Percentiles rank a stretch among this genome's conserved stretches.
These are phyloP conservation scores for Penicillium fuscoglaucum DNA, from an alignment of 2,329 filamentous ascomycete species.

Conservation along the genomic window DNA sequence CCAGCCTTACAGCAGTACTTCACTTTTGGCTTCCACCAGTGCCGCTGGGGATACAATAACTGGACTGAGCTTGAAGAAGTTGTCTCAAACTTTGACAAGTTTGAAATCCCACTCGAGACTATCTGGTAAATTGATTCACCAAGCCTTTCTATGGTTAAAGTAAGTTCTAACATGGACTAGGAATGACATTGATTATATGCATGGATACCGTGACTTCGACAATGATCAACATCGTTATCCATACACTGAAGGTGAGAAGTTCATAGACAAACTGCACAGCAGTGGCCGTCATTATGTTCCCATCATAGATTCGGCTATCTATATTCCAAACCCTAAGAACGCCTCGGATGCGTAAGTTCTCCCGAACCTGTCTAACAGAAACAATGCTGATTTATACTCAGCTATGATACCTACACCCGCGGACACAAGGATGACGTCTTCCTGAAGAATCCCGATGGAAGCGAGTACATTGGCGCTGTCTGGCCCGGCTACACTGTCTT, in stretches of 20 bases:
- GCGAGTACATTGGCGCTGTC: constrained; percentile 55
- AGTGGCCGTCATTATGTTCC: constrained; percentile 60
- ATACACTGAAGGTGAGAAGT: constrained; percentile 51
- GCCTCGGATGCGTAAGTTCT: constrained; percentile 61
- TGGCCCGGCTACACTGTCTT: constrained; percentile 64
- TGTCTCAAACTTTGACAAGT: constrained; percentile 54
- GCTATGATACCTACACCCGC: constrained; percentile 54
- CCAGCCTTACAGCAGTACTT: constrained; percentile 81
- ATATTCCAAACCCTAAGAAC: constrained; percentile 71
- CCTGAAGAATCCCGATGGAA: constrained; percentile 56
- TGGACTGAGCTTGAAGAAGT: constrained; percentile 66
- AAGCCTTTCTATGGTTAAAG: not conserved
- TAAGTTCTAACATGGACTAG: constrained; percentile 12
- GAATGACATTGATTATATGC: constrained; percentile 59
- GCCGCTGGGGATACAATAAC: constrained; percentile 77
- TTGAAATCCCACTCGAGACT: constrained; percentile 58
- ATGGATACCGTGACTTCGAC: constrained; percentile 60
- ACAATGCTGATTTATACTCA: constrained; percentile 38
- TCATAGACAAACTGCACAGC: constrained; percentile 55
- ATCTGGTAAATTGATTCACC: constrained; percentile 39
- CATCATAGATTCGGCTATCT: constrained; percentile 66
- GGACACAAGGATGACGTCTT: constrained; percentile 53
- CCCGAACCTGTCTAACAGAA: constrained; percentile 12
- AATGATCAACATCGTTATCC: constrained; percentile 56
- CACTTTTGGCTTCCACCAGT: constrained; percentile 80